Evolutionary conservation across 75 land plant species (phyloP).

Genomic region (Cryptomeria japonica): DNA sequence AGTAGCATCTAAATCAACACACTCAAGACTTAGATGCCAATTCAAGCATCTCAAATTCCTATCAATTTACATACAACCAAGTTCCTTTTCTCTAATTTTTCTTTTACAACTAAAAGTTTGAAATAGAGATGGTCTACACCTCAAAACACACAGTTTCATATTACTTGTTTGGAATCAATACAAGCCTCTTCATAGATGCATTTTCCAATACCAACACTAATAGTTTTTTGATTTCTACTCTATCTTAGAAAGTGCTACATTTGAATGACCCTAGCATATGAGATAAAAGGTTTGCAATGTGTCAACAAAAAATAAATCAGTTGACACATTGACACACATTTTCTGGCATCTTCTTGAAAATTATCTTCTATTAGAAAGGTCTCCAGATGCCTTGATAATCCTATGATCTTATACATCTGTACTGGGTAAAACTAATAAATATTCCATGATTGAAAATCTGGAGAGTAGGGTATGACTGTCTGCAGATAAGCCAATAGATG

Average conservation of each 20-base stretch:
- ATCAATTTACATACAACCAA: not conserved
- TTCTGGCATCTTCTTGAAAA: not conserved
- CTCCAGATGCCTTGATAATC: not conserved
- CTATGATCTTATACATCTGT: not conserved
- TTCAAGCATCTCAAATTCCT: not conserved
- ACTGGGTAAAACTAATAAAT: not conserved
- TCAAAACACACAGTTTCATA: not conserved
- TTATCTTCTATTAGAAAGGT: not conserved
- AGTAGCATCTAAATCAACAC: too few species aligned
- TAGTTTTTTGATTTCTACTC: not conserved
- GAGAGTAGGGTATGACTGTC: not conserved
- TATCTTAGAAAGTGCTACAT: not conserved
- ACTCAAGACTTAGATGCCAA: not conserved
- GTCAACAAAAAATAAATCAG: not conserved
- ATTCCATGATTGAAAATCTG: not conserved
- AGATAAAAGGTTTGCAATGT: not conserved
- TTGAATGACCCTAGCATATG: not conserved
- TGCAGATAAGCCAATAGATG: not conserved
- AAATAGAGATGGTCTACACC: not conserved
- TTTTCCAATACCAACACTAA: not conserved
- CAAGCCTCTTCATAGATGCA: not conserved
- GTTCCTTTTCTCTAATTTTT: not conserved
- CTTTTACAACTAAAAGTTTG: not conserved
- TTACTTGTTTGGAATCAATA: not conserved
- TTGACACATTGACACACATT: not conserved